Conservation (phyloP, 192 early-diverging fungal genomes). For the Entomortierella parvispora region DNA sequence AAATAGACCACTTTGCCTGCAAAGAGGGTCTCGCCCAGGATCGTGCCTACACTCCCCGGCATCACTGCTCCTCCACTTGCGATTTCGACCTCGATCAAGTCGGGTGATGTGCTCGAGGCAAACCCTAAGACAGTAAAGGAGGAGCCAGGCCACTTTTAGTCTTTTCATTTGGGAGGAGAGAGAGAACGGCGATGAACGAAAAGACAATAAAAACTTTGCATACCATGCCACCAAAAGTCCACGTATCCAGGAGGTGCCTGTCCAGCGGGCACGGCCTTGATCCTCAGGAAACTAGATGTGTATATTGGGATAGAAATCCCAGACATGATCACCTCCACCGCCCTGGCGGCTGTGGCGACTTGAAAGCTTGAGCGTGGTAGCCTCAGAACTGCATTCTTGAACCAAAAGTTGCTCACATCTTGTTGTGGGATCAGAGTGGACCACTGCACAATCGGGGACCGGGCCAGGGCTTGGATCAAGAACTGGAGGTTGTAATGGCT, state of each 20-base stretch:
- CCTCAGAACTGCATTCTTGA: conserved; percentile 33
- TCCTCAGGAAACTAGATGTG: conserved; percentile 34
- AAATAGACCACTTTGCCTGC: conserved; percentile 39
- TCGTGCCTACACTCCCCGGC: conserved; percentile 41
- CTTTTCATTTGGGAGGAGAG: neutral
- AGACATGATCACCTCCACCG: conserved; percentile 26
- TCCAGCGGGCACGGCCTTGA: conserved; percentile 23
- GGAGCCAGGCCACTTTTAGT: neutral
- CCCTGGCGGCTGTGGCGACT: conserved; percentile 13
- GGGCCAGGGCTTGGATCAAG: conserved; percentile 33
- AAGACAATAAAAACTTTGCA: neutral
- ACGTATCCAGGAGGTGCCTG: conserved; percentile 34
- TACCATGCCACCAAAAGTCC: conserved; percentile 50
- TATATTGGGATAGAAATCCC: conserved; percentile 37
- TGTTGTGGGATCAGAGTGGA: conserved; percentile 26
- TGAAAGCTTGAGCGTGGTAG: conserved; percentile 35
- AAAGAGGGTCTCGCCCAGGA: conserved; percentile 46
- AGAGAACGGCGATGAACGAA: neutral
- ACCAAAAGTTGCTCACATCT: conserved; percentile 42
- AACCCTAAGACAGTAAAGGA: conserved; percentile 18
- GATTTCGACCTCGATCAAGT: conserved; percentile 14
- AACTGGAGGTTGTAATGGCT: conserved; percentile 44
- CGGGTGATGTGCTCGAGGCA: conserved; percentile 37
- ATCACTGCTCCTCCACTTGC: conserved; percentile 37
- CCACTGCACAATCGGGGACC: conserved; percentile 16